Conservation (phyloP, 352 stramenopile species). For the Phytophthora vignae region DNA sequence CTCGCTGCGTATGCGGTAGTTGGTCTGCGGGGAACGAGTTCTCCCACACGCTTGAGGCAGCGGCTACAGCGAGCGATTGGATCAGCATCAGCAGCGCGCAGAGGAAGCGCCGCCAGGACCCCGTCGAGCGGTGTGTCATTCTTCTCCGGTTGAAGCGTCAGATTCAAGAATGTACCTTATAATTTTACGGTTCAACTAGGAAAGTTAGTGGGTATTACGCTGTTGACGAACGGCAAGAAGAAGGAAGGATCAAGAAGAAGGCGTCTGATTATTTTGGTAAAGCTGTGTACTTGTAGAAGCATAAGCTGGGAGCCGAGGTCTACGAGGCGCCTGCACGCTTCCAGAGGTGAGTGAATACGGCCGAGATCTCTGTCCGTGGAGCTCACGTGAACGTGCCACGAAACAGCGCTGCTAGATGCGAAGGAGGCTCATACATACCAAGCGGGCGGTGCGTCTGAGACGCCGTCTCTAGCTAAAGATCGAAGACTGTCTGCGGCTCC, state of each 20-base stretch:
- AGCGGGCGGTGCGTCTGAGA: too few relatives aligned
- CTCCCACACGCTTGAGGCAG: conserved; percentile 28
- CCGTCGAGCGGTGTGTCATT: conserved; percentile 14
- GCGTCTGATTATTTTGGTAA: too few relatives aligned
- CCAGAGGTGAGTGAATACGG: too few relatives aligned
- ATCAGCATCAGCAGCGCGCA: conserved; percentile 27
- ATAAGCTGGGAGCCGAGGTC: too few relatives aligned
- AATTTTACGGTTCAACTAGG: not conserved
- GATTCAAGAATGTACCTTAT: not conserved
- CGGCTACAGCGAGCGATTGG: conserved; percentile 8
- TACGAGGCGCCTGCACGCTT: too few relatives aligned
- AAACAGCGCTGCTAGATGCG: too few relatives aligned
- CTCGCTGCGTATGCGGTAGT: not conserved
- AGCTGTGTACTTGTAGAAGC: too few relatives aligned
- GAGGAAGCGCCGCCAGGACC: conserved; percentile 4
- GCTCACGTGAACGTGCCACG: too few relatives aligned
- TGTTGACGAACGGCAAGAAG: not conserved
- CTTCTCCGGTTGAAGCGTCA: conserved; percentile 6
- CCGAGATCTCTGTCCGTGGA: too few relatives aligned
- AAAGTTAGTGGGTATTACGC: not conserved
- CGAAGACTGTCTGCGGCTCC: too few relatives aligned
- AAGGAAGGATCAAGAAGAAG: not conserved
- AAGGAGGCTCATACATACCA: too few relatives aligned
- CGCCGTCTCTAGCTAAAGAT: too few relatives aligned
- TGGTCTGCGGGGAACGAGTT: conserved; percentile 21